Conservation (phyloP, 2,329 filamentous ascomycete species). For the Albifimbria verrucaria region DNA sequence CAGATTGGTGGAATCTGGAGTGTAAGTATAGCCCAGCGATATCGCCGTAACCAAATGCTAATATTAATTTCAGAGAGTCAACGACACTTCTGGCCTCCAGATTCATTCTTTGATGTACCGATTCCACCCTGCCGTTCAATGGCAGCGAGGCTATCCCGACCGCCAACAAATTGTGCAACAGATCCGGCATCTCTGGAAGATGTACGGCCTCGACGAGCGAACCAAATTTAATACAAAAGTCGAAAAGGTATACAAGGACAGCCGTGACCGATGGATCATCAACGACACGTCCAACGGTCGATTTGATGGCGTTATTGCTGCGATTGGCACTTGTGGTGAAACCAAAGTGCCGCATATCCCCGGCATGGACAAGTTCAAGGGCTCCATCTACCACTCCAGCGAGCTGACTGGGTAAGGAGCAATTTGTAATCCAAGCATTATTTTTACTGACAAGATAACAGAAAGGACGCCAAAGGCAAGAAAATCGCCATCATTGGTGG, state of each 20-base stretch:
- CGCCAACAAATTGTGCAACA: constrained; percentile 72
- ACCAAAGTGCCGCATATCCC: constrained; percentile 69
- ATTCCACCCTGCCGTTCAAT: constrained; percentile 77
- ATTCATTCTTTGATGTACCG: constrained; percentile 87
- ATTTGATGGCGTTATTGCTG: constrained; percentile 77
- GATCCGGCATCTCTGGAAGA: constrained; percentile 69
- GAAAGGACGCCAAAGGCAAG: constrained; percentile 69
- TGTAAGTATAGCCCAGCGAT: constrained; percentile 39
- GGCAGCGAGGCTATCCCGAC: constrained; percentile 73
- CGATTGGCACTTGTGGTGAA: constrained; percentile 77
- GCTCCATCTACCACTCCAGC: constrained; percentile 71
- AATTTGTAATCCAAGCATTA: not conserved
- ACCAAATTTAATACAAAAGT: constrained; percentile 72
- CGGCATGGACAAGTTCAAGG: constrained; percentile 69
- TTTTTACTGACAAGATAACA: constrained; percentile 20
- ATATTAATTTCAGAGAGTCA: constrained; percentile 56
- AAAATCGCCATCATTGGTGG: constrained; percentile 74
- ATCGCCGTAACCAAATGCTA: not conserved
- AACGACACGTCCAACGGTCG: constrained; percentile 67
- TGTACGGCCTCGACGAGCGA: constrained; percentile 66
- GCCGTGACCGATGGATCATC: constrained; percentile 70
- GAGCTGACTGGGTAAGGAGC: constrained; percentile 57
- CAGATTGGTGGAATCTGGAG: constrained; percentile 79
- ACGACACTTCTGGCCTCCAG: constrained; percentile 77
- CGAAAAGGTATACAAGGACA: constrained; percentile 65